These are phyloP conservation scores for Wickerhamiella domercqiae DNA, from an alignment of 805 yeast species.

Conservation along the genomic window DNA sequence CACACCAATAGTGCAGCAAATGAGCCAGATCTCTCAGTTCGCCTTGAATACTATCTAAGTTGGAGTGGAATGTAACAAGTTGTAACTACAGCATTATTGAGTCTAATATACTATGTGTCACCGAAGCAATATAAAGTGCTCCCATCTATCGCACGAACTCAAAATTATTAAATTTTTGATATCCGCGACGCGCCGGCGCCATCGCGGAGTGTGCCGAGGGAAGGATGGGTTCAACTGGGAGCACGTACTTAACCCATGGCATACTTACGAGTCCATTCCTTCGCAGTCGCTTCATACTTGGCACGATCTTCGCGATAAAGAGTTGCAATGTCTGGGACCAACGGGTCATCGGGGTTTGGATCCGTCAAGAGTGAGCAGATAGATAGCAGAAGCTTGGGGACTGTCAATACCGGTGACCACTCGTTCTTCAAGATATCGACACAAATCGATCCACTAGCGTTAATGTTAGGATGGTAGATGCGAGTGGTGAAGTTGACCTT, in stretches of 20 bases:
- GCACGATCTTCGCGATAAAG: constrained; percentile 86
- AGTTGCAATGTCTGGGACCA: constrained; percentile 96
- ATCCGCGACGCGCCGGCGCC: no score
- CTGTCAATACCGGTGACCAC: constrained; percentile 97
- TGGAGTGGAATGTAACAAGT: no score
- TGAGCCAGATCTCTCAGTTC: no score
- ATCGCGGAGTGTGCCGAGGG: no score
- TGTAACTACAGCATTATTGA: no score
- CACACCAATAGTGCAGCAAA: no score
- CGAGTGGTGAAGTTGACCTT: constrained; percentile 84
- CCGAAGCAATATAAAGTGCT: no score
- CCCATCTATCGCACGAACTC: no score
- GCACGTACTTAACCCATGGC: constrained; percentile 35
- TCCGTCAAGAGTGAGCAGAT: constrained; percentile 92
- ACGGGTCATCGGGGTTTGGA: constrained; percentile 97
- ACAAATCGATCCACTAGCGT: constrained; percentile 91
- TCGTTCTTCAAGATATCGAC: constrained; percentile 93
- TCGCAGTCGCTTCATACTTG: constrained; percentile 91
- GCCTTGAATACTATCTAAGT: no score
- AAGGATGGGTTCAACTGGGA: no score
- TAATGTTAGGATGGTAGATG: constrained; percentile 95
- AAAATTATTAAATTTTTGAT: no score
- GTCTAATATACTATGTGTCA: no score
- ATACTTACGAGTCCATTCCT: constrained; percentile 97
- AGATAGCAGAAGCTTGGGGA: constrained; percentile 85